phyloP scores from a whole-genome alignment of 495 filamentous ascomycete species.

The Pseudomonodictys pantanalensis region DNA sequence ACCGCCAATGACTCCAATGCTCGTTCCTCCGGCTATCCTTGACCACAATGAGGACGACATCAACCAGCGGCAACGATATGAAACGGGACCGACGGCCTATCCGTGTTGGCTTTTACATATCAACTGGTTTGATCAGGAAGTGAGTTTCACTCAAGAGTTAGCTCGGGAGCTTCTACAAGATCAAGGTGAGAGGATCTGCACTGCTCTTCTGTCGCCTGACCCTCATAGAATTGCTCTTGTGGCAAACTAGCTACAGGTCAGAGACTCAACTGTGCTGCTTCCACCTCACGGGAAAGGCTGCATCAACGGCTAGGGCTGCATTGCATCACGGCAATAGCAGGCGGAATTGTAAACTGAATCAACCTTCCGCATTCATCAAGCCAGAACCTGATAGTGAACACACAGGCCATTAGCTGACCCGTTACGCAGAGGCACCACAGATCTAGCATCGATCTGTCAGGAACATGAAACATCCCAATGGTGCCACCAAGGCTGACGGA shows the following conservation, averaged over 20 bases:
- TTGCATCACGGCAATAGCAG: not conserved
- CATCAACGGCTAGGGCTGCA: not conserved
- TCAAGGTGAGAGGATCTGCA: too few relatives aligned
- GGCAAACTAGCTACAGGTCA: not conserved
- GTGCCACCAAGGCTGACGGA: not conserved
- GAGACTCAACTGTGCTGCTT: not conserved
- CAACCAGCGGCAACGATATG: too few relatives aligned
- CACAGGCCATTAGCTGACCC: not conserved
- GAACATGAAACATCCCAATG: not conserved
- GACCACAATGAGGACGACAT: too few relatives aligned
- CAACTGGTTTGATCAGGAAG: too few relatives aligned
- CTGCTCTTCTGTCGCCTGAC: too few relatives aligned
- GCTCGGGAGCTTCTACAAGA: too few relatives aligned
- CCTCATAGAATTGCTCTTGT: not conserved
- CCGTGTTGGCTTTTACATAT: too few relatives aligned
- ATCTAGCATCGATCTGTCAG: not conserved
- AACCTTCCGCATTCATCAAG: not conserved
- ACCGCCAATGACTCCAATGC: too few relatives aligned
- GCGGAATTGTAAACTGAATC: not conserved
- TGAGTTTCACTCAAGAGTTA: too few relatives aligned
- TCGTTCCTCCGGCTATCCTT: too few relatives aligned
- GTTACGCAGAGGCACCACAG: not conserved
- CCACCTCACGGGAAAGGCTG: not conserved
- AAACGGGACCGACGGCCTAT: too few relatives aligned
- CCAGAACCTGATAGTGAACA: not conserved